Evolutionary conservation across 2,329 filamentous ascomycete species (phyloP), one percentile per base, ranked within the genome.

Genomic region (Camptophora hylomeconis): DNA sequence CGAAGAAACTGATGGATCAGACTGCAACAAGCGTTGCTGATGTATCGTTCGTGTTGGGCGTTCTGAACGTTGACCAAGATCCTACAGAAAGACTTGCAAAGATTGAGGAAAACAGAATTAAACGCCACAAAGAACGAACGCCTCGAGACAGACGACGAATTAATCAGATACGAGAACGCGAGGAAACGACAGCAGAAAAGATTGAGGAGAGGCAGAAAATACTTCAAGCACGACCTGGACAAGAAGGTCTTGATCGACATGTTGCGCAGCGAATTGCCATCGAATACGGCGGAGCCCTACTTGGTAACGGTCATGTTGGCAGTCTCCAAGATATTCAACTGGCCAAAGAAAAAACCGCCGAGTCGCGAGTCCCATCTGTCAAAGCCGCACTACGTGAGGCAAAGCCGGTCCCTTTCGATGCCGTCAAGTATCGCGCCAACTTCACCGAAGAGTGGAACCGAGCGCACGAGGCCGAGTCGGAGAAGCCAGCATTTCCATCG

Each of bases 21-120:
- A 72, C 69, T 47, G 69, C 68, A n/a, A 75, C 71, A 32, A 63
- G 58, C 23, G 60, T 73, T 12, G 72, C 70, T 4, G 72, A 76
- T 44, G 47, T 73, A 14, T 69, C 70, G 1, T 63, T 66, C 12
- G 67, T 73, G 3, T 46, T 75, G 29, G 37, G 49, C 15, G 57
- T 64, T 36, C 65, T 70, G 42, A 53, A 63, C 22, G 35, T 42
- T 53, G 24, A 54, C 10, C 45, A 49, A 5, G 45, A 47, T 13
- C 38, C 39, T 8, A 30, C 41, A 28, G 36, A 42, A 16, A 26
- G 25, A 10, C 27, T 45, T 20, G 34, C 26, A 6, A 27, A 31
- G 20, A 26, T 36, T 7, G 37, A 39, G 20, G 30, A 31, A 14
- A 31, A 35, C 7, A 36, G 35, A 13, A 26, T 38, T 10, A 24